Percentiles rank a stretch among this genome's conserved stretches.
Conservation (phyloP, 805 yeast genomes). For the Yamadazyma akitaensis region DNA sequence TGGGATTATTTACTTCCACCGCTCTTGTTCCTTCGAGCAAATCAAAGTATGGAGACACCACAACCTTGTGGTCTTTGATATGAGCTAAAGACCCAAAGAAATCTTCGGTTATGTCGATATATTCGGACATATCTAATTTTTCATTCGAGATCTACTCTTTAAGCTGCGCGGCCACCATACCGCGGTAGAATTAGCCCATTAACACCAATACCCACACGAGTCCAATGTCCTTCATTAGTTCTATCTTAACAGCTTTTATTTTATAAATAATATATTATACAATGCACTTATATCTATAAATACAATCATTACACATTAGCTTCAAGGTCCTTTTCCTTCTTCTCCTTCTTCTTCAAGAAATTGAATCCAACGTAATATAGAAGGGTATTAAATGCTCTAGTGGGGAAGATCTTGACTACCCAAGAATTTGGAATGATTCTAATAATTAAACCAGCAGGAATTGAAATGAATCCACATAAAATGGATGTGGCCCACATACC, state of each 20-base stretch:
- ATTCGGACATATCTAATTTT: slow-evolving; percentile 9
- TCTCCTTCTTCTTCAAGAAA: slow-evolving; percentile 30
- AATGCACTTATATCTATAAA: slow-evolving; percentile 2
- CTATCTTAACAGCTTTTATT: not conserved
- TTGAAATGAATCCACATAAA: slow-evolving; percentile 71
- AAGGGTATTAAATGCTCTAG: slow-evolving; percentile 42
- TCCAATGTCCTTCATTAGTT: not conserved
- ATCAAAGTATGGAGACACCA: slow-evolving; percentile 57
- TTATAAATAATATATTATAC: not conserved
- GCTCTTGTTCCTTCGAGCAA: slow-evolving; percentile 86
- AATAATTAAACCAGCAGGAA: slow-evolving; percentile 75
- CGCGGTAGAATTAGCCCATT: too few relatives aligned
- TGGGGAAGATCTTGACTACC: slow-evolving; percentile 66
- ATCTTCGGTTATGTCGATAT: slow-evolving; percentile 54
- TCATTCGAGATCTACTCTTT: not conserved
- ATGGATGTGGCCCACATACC: slow-evolving; percentile 89
- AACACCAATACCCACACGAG: too few relatives aligned
- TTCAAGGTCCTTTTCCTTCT: slow-evolving; percentile 15
- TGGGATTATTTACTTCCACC: slow-evolving; percentile 66
- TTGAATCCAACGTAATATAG: slow-evolving; percentile 36
- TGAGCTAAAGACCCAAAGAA: slow-evolving; percentile 39
- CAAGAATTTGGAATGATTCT: slow-evolving; percentile 82
- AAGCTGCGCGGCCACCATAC: too few relatives aligned
- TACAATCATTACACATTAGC: slow-evolving; percentile 4
- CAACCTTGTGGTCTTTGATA: slow-evolving; percentile 53